phyloP scores from a whole-genome alignment of 2,329 filamentous ascomycete genomes.

The Colletotrichum sp. region DNA sequence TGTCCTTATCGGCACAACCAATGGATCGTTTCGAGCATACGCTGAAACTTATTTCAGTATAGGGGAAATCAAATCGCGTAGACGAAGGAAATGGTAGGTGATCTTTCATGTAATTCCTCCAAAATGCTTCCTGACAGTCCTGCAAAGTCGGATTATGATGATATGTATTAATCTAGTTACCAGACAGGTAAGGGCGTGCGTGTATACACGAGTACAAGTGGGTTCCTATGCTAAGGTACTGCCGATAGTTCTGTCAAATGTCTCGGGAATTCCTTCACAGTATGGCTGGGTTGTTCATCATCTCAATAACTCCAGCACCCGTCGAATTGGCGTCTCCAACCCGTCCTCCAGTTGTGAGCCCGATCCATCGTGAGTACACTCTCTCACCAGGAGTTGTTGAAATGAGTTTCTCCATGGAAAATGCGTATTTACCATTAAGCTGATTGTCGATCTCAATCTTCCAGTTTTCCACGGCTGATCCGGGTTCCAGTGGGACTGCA shows the following conservation, averaged over 20 bases:
- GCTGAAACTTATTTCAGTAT: accelerated
- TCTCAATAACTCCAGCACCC: background rate
- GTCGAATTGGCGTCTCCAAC: background rate
- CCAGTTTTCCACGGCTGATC: background rate
- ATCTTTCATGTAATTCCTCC: accelerated
- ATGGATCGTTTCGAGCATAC: no score
- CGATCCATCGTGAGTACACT: background rate
- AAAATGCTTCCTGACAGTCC: background rate
- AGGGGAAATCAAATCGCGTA: no score
- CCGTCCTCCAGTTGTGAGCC: background rate
- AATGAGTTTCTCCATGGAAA: background rate
- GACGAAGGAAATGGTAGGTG: accelerated
- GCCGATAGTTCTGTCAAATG: background rate
- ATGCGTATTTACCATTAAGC: background rate
- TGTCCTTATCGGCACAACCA: no score
- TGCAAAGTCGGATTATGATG: background rate
- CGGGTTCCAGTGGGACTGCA: background rate
- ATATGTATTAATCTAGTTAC: accelerated
- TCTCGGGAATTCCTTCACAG: background rate
- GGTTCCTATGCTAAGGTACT: no score
- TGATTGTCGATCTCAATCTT: background rate
- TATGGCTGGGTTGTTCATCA: background rate
- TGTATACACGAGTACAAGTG: no score
- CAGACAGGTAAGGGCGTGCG: accelerated
- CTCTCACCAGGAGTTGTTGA: background rate